Conservation (phyloP, 225 moss, liverwort and hornwort species). For the Pleurozium schreberi region DNA sequence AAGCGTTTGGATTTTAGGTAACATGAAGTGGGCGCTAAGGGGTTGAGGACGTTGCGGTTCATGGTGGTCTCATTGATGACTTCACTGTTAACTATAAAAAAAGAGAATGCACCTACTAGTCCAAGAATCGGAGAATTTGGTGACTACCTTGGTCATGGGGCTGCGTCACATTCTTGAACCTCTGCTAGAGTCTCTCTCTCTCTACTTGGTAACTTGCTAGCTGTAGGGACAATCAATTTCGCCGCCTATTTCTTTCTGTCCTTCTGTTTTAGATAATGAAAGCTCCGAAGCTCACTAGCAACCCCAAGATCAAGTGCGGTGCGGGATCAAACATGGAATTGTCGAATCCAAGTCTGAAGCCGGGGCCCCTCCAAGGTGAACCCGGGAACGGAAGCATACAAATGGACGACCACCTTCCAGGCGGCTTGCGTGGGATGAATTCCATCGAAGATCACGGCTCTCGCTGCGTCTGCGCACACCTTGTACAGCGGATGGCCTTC, state of each 20-base stretch:
- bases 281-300: background rate
- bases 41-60: too few species aligned
- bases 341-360: slow-evolving; percentile 1
- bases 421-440: slow-evolving; percentile 35
- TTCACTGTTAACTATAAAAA: too few species aligned
- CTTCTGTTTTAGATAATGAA: background rate
- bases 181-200: background rate
- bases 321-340: background rate
- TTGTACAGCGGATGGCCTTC: slow-evolving; percentile 7
- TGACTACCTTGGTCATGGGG: too few species aligned
- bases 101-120: too few species aligned
- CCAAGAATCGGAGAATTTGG: too few species aligned
- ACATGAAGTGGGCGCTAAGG: too few species aligned
- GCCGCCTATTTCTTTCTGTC: background rate
- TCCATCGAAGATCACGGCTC: slow-evolving; percentile 27
- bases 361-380: background rate
- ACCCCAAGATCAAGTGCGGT: background rate
- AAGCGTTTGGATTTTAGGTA: too few species aligned
- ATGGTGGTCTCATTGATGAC: too few species aligned
- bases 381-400: slow-evolving; percentile 7
- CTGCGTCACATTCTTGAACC: background rate
- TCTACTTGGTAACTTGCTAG: background rate
- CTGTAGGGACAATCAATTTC: background rate
- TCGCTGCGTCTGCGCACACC: slow-evolving; percentile 2
- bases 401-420: slow-evolving; percentile 5